Percentiles rank a stretch among this genome's conserved stretches.
These are phyloP conservation scores for Prosopis cineraria DNA, from an alignment of 306 rosid genomes.

Conservation along the genomic window DNA sequence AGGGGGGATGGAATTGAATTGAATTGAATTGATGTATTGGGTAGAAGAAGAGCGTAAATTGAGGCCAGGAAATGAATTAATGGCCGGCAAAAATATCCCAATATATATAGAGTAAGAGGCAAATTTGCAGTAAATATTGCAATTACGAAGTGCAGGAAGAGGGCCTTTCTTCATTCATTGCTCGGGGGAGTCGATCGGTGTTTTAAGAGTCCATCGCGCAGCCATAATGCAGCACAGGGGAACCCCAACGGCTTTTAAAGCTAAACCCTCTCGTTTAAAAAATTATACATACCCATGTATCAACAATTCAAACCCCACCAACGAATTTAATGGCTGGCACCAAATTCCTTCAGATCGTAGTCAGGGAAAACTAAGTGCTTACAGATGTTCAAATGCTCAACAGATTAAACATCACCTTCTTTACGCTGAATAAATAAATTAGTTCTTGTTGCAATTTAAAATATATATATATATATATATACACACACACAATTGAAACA, in stretches of 20 bases:
- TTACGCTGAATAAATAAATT: not conserved
- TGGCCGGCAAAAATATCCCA: slow-evolving; percentile 69
- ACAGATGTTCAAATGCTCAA: slow-evolving; percentile 38
- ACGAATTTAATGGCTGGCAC: slow-evolving; percentile 47
- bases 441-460: too few relatives aligned
- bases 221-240: slow-evolving; percentile 24
- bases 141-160: slow-evolving; percentile 58
- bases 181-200: slow-evolving; percentile 67
- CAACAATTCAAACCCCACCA: too few relatives aligned
- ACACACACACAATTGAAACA: too few relatives aligned
- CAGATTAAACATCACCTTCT: slow-evolving; percentile 7
- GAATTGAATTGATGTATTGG: slow-evolving; percentile 55
- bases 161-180: slow-evolving; percentile 79
- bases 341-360: not conserved
- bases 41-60: slow-evolving; percentile 87
- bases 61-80: slow-evolving; percentile 88
- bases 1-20: slow-evolving; percentile 20
- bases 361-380: slow-evolving; percentile 39
- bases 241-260: slow-evolving; percentile 56
- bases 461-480: too few relatives aligned
- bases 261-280: slow-evolving; percentile 40
- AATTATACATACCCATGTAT: too few relatives aligned
- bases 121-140: slow-evolving; percentile 81
- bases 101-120: slow-evolving; percentile 69
- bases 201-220: slow-evolving; percentile 34